Conservation (phyloP, 73 alveolate genomes). For the Symbiodinium pilosum region DNA sequence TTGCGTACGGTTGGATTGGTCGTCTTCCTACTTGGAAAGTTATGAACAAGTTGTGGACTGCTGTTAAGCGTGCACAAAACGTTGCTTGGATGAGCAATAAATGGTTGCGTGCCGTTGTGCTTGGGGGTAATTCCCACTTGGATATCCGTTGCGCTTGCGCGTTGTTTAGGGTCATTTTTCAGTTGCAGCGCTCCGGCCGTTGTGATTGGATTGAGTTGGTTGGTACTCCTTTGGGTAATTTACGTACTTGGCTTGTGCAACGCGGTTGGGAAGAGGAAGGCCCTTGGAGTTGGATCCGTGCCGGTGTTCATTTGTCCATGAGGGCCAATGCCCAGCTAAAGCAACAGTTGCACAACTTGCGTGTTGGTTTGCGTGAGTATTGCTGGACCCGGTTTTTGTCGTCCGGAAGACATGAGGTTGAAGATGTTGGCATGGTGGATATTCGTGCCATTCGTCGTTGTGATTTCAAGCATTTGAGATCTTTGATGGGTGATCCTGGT, state of each 20-base stretch:
- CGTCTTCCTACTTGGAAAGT: background rate
- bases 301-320: background rate
- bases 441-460: background rate
- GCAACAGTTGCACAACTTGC: too few relatives aligned
- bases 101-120: background rate
- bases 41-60: background rate
- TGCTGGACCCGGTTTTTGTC: background rate
- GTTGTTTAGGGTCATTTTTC: background rate
- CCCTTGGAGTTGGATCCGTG: background rate
- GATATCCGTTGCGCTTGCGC: background rate
- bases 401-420: background rate
- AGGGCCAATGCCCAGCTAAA: too few relatives aligned
- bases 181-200: too few relatives aligned
- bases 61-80: background rate
- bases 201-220: too few relatives aligned
- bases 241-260: too few relatives aligned
- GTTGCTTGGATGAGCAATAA: background rate
- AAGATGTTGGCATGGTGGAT: background rate
- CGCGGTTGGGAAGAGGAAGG: too few relatives aligned
- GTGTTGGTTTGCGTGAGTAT: background rate
- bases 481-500: background rate
- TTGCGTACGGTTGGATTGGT: constrained; percentile 5
- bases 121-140: constrained; percentile 18
- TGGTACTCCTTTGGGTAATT: too few relatives aligned
- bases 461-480: background rate